Evolutionary conservation across 257 asterid genomes (phyloP).

Genomic region (Nicotiana tomentosiformis): DNA sequence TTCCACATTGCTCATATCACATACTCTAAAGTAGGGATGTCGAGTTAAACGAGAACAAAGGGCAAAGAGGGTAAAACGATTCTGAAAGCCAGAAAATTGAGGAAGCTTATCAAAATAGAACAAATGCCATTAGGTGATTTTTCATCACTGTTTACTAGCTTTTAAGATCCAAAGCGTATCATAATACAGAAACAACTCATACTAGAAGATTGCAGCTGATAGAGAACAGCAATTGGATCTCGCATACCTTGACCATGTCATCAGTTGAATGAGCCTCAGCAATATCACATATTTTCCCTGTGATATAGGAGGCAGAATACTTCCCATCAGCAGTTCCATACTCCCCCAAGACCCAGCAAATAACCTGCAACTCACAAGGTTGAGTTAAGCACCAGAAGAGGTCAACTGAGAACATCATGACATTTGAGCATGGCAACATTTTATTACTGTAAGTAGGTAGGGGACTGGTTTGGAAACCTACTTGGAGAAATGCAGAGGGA

Average conservation of each 20-base stretch:
- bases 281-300: slow-evolving; percentile 86
- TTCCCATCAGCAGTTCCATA: slow-evolving; percentile 92
- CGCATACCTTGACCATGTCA: slow-evolving; percentile 77
- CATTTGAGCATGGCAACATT: background rate
- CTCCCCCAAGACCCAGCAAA: slow-evolving; percentile 99
- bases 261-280: slow-evolving; percentile 93
- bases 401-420: background rate
- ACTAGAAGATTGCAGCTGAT: background rate
- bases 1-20: background rate
- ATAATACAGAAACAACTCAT: background rate
- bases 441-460: background rate
- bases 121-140: background rate
- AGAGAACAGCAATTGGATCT: background rate
- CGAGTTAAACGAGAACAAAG: background rate
- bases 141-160: background rate
- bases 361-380: slow-evolving; percentile 46
- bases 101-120: background rate
- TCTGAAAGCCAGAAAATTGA: background rate
- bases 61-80: background rate
- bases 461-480: slow-evolving; percentile 22
- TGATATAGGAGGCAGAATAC: slow-evolving; percentile 83
- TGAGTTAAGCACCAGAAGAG: background rate
- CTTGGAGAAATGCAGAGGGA: slow-evolving; percentile 94
- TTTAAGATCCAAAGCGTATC: background rate
- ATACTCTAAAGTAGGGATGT: background rate